Base-by-base conservation (phyloP, 2,329 filamentous ascomycete genomes). In the Colletotrichum shisoi region DNA sequence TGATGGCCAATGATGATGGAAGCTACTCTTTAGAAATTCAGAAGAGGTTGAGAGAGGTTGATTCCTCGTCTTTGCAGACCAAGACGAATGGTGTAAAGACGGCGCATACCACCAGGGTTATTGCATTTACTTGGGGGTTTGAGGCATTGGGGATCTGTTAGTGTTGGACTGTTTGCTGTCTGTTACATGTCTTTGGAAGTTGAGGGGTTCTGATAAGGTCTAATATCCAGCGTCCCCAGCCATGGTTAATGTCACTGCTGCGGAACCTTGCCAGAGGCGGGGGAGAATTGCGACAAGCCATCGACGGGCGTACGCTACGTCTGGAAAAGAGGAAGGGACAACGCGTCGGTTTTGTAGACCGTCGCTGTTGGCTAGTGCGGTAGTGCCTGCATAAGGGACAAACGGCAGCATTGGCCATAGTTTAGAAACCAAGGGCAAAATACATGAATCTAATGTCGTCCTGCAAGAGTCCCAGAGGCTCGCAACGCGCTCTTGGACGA, bases 1-100 rank as follows among this genome's bases (percentile, higher is more conserved):
- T 68, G 54, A 68, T 63, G 66, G 66, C 53, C 62, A 65, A 65
- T 66, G 57, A 64, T 68, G 60, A 66, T 72, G 70, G 72, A 73
- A 70, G 59, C 70, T 74, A 72, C 72, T 64, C 71, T 63, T 54
- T 62, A 67, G 56, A 68, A 19, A 57, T 53, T 62, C 45, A 67
- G 57, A 68, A 67, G 66, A 58, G 21, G 48, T 62, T 54, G 63
- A 62, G 63, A 67, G 57, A 68, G 61, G 57, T 42, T 54, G 57
- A 62, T 58, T 57, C 57, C 66, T 66, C 62, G 66, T 67, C 66
- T 67, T 62, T 53, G 53, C 51, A 63, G 52, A 67, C 51, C 63
- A 67, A 57, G 57, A 27, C 57, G 58, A 39, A 61, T 52, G 66
- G 66, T 62, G 57, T 57, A 53, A 62, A 68, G 57, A 54, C 63